Evolutionary conservation across 805 yeast species (phyloP).

Genomic region (Starmerella sp.): DNA sequence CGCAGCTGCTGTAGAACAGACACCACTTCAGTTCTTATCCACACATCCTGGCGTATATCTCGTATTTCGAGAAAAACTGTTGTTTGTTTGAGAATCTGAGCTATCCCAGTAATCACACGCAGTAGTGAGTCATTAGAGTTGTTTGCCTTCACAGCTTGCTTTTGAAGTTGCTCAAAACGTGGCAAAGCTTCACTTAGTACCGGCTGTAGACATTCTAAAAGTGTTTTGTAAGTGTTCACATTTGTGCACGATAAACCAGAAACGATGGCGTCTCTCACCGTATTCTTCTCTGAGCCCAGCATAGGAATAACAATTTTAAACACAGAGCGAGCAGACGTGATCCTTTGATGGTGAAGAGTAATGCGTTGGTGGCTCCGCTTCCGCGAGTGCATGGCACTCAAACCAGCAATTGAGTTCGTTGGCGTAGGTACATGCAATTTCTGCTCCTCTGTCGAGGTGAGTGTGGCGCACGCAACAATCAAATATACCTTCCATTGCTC

Average conservation of each 20-base stretch:
- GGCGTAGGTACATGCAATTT: slow-evolving; percentile 50
- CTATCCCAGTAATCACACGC: slow-evolving; percentile 55
- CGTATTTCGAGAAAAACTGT: slow-evolving; percentile 47
- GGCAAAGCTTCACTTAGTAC: slow-evolving; percentile 42
- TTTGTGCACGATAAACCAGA: slow-evolving; percentile 81
- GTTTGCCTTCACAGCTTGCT: slow-evolving; percentile 1
- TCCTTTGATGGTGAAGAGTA: slow-evolving; percentile 78
- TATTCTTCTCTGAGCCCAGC: slow-evolving; percentile 53
- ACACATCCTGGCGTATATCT: slow-evolving; percentile 48
- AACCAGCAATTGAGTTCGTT: background rate
- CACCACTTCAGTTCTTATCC: slow-evolving; percentile 55
- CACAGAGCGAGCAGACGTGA: slow-evolving; percentile 82
- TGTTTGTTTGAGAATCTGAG: slow-evolving; percentile 65
- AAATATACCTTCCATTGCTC: slow-evolving; percentile 84
- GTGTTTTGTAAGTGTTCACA: slow-evolving; percentile 73
- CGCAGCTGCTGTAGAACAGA: slow-evolving; percentile 17
- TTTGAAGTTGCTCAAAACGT: slow-evolving; percentile 9
- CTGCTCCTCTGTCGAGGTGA: slow-evolving; percentile 84
- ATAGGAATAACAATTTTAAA: slow-evolving; percentile 81
- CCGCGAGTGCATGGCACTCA: slow-evolving; percentile 41
- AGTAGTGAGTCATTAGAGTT: slow-evolving; percentile 6
- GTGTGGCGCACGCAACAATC: slow-evolving; percentile 81
- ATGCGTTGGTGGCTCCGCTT: slow-evolving; percentile 69
- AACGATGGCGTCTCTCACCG: slow-evolving; percentile 77
- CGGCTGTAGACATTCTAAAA: slow-evolving; percentile 63